Conservation (phyloP, 208 protist genomes). For the Giardia muris region DNA sequence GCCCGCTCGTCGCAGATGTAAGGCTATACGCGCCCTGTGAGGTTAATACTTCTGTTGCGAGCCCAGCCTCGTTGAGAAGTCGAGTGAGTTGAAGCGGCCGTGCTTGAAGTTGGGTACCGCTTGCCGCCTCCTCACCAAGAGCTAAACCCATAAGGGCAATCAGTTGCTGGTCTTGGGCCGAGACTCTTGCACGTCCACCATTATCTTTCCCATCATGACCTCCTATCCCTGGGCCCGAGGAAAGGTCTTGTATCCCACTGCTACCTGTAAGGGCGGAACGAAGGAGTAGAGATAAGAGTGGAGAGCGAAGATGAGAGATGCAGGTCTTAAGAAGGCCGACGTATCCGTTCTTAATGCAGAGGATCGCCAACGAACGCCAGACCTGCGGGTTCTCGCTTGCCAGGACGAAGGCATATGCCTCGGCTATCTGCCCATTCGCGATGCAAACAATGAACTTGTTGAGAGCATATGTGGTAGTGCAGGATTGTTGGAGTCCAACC, state of each 20-base stretch:
- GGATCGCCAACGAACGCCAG: conserved; percentile 9
- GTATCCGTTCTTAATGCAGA: conserved; percentile 28
- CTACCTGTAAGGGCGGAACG: not conserved
- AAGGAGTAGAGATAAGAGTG: not conserved
- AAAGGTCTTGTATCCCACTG: not conserved
- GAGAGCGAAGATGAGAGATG: not conserved
- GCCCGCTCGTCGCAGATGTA: not conserved
- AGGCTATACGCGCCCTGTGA: not conserved
- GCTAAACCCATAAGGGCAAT: not conserved
- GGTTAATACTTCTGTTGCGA: not conserved
- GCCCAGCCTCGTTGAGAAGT: not conserved
- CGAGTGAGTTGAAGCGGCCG: not conserved
- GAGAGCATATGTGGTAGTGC: not conserved
- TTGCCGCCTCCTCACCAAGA: not conserved
- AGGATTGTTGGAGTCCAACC: not conserved
- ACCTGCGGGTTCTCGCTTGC: not conserved
- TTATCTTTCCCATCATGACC: too few species aligned
- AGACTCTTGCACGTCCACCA: not conserved
- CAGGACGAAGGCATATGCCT: not conserved
- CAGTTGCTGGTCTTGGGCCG: not conserved
- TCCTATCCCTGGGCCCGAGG: too few species aligned
- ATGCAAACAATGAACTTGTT: not conserved
- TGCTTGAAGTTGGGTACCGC: not conserved
- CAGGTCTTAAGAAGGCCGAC: conserved; percentile 21
- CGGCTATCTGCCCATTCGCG: not conserved